Evolutionary conservation across 179 eudicot species (phyloP).

Genomic region (Carnegiea gigantea): DNA sequence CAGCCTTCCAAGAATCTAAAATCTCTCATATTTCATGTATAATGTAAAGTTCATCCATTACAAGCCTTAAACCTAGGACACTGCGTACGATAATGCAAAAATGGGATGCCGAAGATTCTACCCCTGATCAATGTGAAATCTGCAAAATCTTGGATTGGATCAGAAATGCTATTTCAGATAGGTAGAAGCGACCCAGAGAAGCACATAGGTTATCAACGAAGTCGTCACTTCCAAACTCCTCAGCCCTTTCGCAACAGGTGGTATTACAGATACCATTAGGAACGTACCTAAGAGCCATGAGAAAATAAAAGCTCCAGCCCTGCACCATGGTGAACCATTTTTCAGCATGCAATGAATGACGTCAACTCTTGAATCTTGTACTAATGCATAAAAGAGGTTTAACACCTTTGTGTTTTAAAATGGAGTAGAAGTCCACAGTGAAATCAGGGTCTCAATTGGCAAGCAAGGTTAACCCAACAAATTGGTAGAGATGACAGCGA

Average conservation of each 20-base stretch:
- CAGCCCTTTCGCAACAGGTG: slow-evolving; percentile 82
- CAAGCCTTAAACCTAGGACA: slow-evolving; percentile 16
- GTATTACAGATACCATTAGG: slow-evolving; percentile 93
- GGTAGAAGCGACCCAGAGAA: slow-evolving; percentile 91
- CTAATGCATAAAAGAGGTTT: too few species aligned
- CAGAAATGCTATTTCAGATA: slow-evolving; percentile 49
- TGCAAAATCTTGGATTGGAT: slow-evolving; percentile 19
- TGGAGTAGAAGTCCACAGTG: not conserved
- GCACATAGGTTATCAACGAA: slow-evolving; percentile 70
- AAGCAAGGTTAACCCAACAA: not conserved
- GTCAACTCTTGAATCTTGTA: not conserved
- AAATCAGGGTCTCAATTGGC: not conserved
- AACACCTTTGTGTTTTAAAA: too few species aligned
- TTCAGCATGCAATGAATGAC: slow-evolving; percentile 7
- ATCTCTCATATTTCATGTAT: not conserved
- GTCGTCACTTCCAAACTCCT: slow-evolving; percentile 91
- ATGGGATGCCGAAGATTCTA: not conserved
- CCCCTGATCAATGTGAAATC: slow-evolving; percentile 9
- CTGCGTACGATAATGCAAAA: slow-evolving; percentile 7
- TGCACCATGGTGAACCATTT: slow-evolving; percentile 34
- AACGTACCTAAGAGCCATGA: slow-evolving; percentile 94
- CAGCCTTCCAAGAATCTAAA: not conserved
- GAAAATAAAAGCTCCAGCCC: slow-evolving; percentile 79
- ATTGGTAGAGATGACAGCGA: not conserved
- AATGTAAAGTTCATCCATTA: slow-evolving; percentile 4